Percentiles rank a stretch among this genome's conserved stretches.
Evolutionary conservation across 805 yeast genomes (phyloP).

Genomic region (Debaryomyces prosopidis): DNA sequence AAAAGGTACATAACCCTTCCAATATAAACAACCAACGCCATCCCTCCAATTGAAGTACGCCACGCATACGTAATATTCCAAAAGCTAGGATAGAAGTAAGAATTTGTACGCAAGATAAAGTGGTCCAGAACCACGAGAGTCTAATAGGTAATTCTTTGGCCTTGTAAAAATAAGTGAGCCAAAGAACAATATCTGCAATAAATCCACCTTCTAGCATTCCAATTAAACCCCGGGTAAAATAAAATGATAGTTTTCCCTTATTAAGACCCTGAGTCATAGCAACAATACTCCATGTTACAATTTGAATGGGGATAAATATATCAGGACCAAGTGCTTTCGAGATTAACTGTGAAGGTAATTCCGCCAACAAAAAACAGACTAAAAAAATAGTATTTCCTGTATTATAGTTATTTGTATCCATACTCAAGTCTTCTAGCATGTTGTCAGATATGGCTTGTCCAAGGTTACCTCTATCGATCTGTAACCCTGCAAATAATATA

Average conservation of each 20-base stretch:
- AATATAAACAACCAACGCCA: conserved; percentile 18
- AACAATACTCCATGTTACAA: conserved; percentile 27
- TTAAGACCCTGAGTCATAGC: conserved; percentile 26
- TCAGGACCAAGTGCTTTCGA: conserved; percentile 65
- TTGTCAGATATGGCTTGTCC: conserved; percentile 23
- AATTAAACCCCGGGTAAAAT: conserved; percentile 24
- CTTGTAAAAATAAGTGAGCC: conserved; percentile 67
- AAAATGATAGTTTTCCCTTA: conserved; percentile 21
- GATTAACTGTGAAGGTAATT: conserved; percentile 60
- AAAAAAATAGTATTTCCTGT: conserved; percentile 41
- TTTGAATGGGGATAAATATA: conserved; percentile 51
- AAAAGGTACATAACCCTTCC: conserved; percentile 13
- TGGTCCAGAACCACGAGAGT: conserved; percentile 46
- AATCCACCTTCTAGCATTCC: conserved; percentile 33
- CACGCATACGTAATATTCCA: conserved; percentile 20
- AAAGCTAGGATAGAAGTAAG: conserved; percentile 21
- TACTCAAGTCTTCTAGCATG: conserved; percentile 29
- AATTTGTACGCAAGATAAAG: conserved; percentile 21
- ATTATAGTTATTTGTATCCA: conserved; percentile 40
- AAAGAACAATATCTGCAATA: conserved; percentile 56
- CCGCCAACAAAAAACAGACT: conserved; percentile 41
- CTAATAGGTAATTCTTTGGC: conserved; percentile 57
- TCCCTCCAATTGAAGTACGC: conserved; percentile 19
- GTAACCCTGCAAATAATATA: conserved; percentile 22
- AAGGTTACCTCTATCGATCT: conserved; percentile 24